Base-by-base conservation (phyloP, 2,329 filamentous ascomycete genomes). In the Teratosphaeriaceae sp. region DNA sequence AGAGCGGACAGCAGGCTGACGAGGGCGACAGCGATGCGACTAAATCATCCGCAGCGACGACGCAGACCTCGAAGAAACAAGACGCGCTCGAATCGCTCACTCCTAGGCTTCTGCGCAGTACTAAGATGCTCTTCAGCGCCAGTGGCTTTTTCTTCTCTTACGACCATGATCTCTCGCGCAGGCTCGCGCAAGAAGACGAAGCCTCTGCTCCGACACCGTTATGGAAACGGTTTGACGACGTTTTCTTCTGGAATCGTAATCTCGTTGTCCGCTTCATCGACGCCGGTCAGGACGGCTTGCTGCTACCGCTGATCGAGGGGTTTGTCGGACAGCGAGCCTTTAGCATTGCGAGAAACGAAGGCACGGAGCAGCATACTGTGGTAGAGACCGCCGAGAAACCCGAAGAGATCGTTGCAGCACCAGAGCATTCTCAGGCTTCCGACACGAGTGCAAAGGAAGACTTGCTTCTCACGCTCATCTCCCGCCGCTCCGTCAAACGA, bases 61-160 rank as follows among this genome's bases (percentile, higher is more conserved):
- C 24, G 15, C 30, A 21, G 26, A 18, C 31, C 5, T 13, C 42
- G 16, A 38, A 45, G 31, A 29, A 34, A 4, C 45, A 39, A 22
- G 54, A 45, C 16, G 54, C 51, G 4, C 53, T 61, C 24, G 55
- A 59, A n/a, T 55, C 56, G 18, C 66, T 97, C 23, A 70, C 94
- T 9, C 90, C 90, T 1, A 94, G 95, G 58, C 72, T 97, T 29
- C 65, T 98, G 31, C 78, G 84, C 30, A 94, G 86, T 23, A 82
- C 88, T 1, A 86, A 86, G 58, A 78, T 97, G 43, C 78, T 95
- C 47, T 90, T 96, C 59, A 82, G 85, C 1, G 76, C 81, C 0
- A 76, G 77, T 49, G 96, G 87, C 62, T 97, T 96, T 64, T 97
- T 84, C 70, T 98, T 90, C 63, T 89, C 89, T 0, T 96, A 98